A percentile compares a stretch with the other conserved stretches of the same genome.
Evolutionary conservation across 495 filamentous ascomycete species (phyloP).

Genomic region (Neurospora sp.): DNA sequence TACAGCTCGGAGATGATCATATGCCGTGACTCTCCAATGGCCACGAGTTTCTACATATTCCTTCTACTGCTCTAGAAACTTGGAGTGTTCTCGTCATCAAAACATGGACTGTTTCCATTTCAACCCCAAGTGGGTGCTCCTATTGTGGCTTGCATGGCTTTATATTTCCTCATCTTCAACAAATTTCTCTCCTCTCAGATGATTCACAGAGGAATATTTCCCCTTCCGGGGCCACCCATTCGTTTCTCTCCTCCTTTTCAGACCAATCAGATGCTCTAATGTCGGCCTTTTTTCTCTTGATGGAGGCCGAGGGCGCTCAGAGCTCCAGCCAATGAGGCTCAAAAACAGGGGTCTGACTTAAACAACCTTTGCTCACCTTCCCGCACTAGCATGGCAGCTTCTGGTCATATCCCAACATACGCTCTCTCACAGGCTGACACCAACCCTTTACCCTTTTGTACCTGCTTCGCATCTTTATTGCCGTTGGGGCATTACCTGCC

Average conservation of each 20-base stretch:
- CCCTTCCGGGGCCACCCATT: slow-evolving; percentile 15
- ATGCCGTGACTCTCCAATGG: background rate
- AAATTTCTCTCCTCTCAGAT: slow-evolving; percentile 1
- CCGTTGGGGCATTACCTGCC: slow-evolving; percentile 8
- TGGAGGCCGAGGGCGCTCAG: slow-evolving; percentile 22
- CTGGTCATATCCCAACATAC: slow-evolving; percentile 13
- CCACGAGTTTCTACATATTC: background rate
- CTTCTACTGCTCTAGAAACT: background rate
- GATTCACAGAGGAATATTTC: slow-evolving; percentile 2
- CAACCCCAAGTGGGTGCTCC: background rate
- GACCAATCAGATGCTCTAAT: slow-evolving; percentile 15
- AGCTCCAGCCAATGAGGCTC: slow-evolving; percentile 24
- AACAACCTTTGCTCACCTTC: slow-evolving; percentile 26
- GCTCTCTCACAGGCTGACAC: slow-evolving; percentile 16
- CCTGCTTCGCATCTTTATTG: slow-evolving; percentile 15
- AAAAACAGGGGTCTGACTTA: slow-evolving; percentile 25
- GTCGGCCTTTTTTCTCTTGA: slow-evolving; percentile 16
- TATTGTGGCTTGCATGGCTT: background rate
- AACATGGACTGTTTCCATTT: background rate
- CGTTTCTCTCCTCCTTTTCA: slow-evolving; percentile 5
- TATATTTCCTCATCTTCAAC: slow-evolving; percentile 1
- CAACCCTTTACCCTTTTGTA: slow-evolving; percentile 7
- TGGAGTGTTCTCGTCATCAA: background rate
- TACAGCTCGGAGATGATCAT: background rate
- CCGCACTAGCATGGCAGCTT: slow-evolving; percentile 21